Conservation (phyloP, 768 basidiomycete genomes). For the Russula lepida region DNA sequence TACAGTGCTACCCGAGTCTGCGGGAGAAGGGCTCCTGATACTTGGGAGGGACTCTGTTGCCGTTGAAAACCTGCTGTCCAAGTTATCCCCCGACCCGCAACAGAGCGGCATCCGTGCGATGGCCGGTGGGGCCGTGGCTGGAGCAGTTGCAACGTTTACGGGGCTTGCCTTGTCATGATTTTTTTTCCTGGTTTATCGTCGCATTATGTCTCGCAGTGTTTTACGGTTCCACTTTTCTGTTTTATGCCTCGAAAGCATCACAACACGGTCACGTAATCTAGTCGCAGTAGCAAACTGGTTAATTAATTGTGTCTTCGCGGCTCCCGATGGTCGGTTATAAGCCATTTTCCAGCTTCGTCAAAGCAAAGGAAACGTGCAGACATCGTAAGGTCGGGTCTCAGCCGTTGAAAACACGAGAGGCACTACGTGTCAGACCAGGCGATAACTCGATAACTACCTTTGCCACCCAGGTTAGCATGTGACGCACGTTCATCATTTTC, state of each 20-base stretch:
- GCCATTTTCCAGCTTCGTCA: background rate
- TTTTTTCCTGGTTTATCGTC: background rate
- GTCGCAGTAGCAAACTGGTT: background rate
- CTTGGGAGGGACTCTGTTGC: slow-evolving; percentile 17
- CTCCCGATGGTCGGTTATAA: background rate
- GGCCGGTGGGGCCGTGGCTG: slow-evolving; percentile 18
- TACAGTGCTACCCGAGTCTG: background rate
- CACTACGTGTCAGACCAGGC: background rate
- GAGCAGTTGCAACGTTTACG: slow-evolving; percentile 21
- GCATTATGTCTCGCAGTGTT: background rate
- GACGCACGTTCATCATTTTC: background rate
- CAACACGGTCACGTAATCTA: background rate
- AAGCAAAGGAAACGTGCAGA: background rate
- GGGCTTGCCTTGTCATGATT: slow-evolving; percentile 18
- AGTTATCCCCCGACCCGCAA: slow-evolving; percentile 7
- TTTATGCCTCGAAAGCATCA: background rate
- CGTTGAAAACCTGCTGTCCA: slow-evolving; percentile 10
- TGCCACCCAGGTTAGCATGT: background rate
- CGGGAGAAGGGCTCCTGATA: slow-evolving; percentile 16
- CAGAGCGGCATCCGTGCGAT: slow-evolving; percentile 9
- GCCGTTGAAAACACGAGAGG: background rate
- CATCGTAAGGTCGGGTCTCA: background rate
- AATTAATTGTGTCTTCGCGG: background rate
- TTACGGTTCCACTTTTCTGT: background rate
- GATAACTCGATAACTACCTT: background rate